phyloP scores from a whole-genome alignment of 257 asterid genomes.

The Asclepias syriaca region DNA sequence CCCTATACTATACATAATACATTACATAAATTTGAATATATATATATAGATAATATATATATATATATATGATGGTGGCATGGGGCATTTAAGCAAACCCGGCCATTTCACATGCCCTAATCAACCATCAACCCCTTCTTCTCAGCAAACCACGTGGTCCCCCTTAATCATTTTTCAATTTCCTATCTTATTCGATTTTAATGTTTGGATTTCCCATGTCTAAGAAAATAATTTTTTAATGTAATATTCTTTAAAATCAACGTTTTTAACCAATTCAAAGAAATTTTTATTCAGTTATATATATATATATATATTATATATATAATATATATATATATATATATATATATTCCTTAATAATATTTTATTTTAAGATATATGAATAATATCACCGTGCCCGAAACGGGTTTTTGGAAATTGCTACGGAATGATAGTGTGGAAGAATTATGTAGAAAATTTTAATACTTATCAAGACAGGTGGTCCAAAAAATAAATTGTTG shows the following conservation, averaged over 20 bases:
- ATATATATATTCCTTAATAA: too few species aligned
- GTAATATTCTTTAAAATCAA: not conserved
- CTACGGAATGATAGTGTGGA: too few species aligned
- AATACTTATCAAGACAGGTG: not conserved
- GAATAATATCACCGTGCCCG: too few species aligned
- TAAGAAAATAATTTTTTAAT: not conserved
- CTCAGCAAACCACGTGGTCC: conserved; percentile 43
- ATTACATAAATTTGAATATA: not conserved
- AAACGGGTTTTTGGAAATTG: too few species aligned
- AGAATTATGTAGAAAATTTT: not conserved
- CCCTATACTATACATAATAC: not conserved
- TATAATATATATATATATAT: too few species aligned
- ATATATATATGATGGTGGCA: conserved; percentile 1
- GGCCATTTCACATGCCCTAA: conserved; percentile 35
- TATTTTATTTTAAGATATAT: too few species aligned
- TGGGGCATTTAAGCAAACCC: conserved; percentile 19
- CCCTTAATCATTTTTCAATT: conserved; percentile 17
- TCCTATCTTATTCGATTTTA: not conserved
- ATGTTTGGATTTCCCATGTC: not conserved
- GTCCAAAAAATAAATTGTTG: not conserved
- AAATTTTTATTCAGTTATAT: not conserved
- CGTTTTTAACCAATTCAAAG: not conserved
- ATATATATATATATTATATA: too few species aligned
- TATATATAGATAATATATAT: not conserved
- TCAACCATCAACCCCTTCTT: conserved; percentile 29